A percentile compares a stretch with the other conserved stretches of the same genome.
These are phyloP conservation scores for Apocynum venetum DNA, from an alignment of 257 asterid species.

Conservation along the genomic window DNA sequence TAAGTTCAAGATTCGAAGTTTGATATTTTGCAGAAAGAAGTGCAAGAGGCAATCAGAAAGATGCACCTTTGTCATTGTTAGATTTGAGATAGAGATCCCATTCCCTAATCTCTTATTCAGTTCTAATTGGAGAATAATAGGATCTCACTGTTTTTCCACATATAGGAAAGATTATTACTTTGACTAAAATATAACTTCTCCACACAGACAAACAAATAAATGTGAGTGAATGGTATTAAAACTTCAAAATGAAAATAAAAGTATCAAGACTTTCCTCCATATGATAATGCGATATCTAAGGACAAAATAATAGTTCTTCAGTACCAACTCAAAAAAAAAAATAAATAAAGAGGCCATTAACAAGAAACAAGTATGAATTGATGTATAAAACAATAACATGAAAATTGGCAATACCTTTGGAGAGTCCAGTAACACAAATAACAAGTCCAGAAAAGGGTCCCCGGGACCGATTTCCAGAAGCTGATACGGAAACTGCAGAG, in stretches of 20 bases:
- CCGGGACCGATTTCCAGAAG: conserved; percentile 27
- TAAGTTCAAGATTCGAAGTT: neutral
- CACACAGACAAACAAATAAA: neutral
- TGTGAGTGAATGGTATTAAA: neutral
- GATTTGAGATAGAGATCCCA: neutral
- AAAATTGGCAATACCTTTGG: conserved; percentile 51
- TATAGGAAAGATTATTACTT: neutral
- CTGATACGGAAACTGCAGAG: conserved; percentile 41
- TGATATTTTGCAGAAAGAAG: neutral
- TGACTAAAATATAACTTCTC: neutral
- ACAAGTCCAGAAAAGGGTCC: conserved; percentile 83
- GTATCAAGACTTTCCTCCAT: neutral
- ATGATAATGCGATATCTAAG: neutral
- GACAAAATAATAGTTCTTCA: neutral
- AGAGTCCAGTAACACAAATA: conserved; percentile 88
- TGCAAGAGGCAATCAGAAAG: neutral
- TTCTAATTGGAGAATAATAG: too few species aligned
- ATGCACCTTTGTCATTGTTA: neutral
- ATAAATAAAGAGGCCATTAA: neutral
- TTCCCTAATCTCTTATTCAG: neutral
- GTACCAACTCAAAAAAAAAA: neutral
- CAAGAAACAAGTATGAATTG: neutral
- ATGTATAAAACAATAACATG: neutral
- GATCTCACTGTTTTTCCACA: neutral
- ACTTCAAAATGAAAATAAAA: neutral